A percentile compares a stretch with the other conserved stretches of the same genome.
Evolutionary conservation across 129 eudicot genomes (phyloP).

Genomic region (Artemisia argyi): DNA sequence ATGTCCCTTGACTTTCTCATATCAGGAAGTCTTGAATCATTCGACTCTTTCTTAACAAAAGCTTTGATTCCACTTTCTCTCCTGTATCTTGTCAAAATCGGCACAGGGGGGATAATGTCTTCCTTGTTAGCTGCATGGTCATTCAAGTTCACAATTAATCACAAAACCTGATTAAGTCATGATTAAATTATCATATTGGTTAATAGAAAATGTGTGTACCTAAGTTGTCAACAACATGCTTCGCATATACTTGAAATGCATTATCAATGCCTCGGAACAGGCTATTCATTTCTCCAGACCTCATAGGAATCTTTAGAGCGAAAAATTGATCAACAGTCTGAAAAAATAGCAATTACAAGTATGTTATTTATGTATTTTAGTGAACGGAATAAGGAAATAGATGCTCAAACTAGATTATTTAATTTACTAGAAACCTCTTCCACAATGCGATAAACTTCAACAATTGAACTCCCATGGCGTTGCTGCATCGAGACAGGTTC

Average conservation of each 20-base stretch:
- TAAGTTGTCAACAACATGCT: slow-evolving; percentile 68
- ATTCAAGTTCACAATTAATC: slow-evolving; percentile 23
- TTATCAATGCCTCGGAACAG: slow-evolving; percentile 95
- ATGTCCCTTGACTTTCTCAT: slow-evolving; percentile 79
- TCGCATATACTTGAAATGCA: slow-evolving; percentile 95
- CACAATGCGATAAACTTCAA: slow-evolving; percentile 95
- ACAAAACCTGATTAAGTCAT: background rate
- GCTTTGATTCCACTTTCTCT: slow-evolving; percentile 86
- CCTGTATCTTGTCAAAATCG: slow-evolving; percentile 81
- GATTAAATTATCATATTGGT: background rate
- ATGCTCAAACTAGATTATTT: slow-evolving; percentile 19
- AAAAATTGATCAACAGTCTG: slow-evolving; percentile 98
- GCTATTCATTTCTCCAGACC: slow-evolving; percentile 83
- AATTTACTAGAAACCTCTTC: slow-evolving; percentile 75
- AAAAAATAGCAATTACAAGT: slow-evolving; percentile 18
- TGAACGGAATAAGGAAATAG: slow-evolving; percentile 14
- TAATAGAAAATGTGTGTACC: slow-evolving; percentile 48
- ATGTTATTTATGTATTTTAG: slow-evolving; percentile 14
- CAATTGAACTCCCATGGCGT: slow-evolving; percentile 93
- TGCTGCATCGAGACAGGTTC: slow-evolving; percentile 95
- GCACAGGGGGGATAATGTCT: slow-evolving; percentile 94
- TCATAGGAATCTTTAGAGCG: slow-evolving; percentile 92
- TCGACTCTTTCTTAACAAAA: slow-evolving; percentile 74
- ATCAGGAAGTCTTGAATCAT: slow-evolving; percentile 85
- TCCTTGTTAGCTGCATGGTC: slow-evolving; percentile 76